Percentiles rank a stretch among this genome's conserved stretches.
phyloP scores from a whole-genome alignment of 345 rosid genomes.

The Capsella bursapastoris region DNA sequence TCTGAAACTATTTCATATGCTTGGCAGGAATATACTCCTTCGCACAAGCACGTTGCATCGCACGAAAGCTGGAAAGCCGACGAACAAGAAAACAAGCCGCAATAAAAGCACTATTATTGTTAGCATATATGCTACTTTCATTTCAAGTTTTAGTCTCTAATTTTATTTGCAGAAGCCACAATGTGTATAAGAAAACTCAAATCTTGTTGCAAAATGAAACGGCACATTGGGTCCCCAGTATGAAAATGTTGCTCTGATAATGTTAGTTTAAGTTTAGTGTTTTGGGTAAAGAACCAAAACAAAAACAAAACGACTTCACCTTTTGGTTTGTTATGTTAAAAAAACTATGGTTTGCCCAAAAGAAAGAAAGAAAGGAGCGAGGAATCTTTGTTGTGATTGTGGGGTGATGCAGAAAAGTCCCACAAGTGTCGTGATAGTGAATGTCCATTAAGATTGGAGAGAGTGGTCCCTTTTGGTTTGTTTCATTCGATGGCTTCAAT shows the following conservation, averaged over 20 bases:
- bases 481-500: conserved; percentile 40
- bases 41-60: conserved; percentile 75
- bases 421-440: conserved; percentile 39
- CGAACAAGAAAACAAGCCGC: conserved; percentile 50
- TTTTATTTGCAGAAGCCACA: conserved; percentile 22
- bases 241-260: conserved; percentile 30
- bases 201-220: conserved; percentile 38
- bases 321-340: conserved; percentile 11
- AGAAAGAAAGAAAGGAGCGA: conserved; percentile 29
- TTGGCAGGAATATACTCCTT: conserved; percentile 72
- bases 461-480: conserved; percentile 38
- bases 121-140: conserved; percentile 29
- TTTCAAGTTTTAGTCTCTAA: conserved; percentile 34
- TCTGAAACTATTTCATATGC: background rate
- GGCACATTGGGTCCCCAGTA: conserved; percentile 26
- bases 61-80: conserved; percentile 93
- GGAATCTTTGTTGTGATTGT: conserved; percentile 33
- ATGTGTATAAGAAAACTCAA: conserved; percentile 38
- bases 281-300: conserved; percentile 6
- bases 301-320: conserved; percentile 7
- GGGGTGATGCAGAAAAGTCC: conserved; percentile 43
- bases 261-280: conserved; percentile 28
- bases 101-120: conserved; percentile 14
- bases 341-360: background rate
- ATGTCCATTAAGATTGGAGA: conserved; percentile 37